Base-by-base conservation (phyloP, 2,329 filamentous ascomycete genomes). In the Fusarium cyanostomum region DNA sequence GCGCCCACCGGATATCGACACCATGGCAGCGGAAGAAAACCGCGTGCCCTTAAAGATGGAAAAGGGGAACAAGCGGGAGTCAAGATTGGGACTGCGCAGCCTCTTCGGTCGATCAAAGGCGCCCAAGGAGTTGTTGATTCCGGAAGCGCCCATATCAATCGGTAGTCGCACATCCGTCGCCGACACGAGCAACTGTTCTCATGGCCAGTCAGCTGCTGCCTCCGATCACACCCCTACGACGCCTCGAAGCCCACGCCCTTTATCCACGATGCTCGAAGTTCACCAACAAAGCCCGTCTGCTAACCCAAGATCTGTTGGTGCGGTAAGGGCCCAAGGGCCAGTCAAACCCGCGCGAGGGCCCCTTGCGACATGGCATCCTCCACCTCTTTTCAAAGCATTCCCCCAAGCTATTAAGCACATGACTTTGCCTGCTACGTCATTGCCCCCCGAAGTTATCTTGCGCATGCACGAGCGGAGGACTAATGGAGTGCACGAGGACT, bases 321-420 rank as follows among this genome's bases (percentile, higher is more conserved):
- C 41, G n/a, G 52, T 49, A 39, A 62, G 62, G 37, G 58, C 55
- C 7, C 48, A 62, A 35, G 53, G 63, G 13, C 65, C 66, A 48
- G 51, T 48, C 3, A 71, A 67, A 51, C 46, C 67, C 21, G 26
- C 59, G 5, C 71, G 74, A 52, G 76, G 75, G 26, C 71, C 75
- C 4, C 62, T 81, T 21, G 74, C 78, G 5, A 75, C 77, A 11
- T 92, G 88, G 88, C 84, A 86, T 53, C 85, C 89, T 13, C 91
- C 92, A 7, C 91, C 92, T 2, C 79, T 97, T 11, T 96, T 94
- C 74, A 91, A 96, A 74, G 92, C 92, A 11, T 96, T 93, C 73
- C 90, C 92, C 0, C 93, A 96, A 75, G 88, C 92, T 3, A 84
- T 92, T 66, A 93, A 91, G 71, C 86, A 95, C 74, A 88, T 86